phyloP scores from a whole-genome alignment of 805 yeast species.

The Ogataea angusta region DNA sequence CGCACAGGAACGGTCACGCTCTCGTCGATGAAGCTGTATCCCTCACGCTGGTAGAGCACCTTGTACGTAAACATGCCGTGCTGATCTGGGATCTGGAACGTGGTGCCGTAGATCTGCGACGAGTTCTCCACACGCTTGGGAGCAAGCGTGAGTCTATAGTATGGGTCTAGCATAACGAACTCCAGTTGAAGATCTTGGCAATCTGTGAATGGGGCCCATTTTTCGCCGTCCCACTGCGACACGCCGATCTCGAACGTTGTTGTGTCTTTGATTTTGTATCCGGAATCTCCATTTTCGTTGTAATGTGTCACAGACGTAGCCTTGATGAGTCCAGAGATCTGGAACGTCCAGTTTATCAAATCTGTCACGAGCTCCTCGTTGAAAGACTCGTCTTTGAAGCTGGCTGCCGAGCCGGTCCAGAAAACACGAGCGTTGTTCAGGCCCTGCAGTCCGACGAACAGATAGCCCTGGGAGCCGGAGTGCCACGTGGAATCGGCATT shows the following conservation, averaged over 20 bases:
- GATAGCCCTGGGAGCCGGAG: conserved; percentile 72
- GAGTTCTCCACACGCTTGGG: conserved; percentile 37
- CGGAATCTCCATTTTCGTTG: conserved; percentile 35
- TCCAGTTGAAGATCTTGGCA: conserved; percentile 73
- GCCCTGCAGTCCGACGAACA: conserved; percentile 78
- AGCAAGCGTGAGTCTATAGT: conserved; percentile 70
- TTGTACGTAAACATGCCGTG: conserved; percentile 93
- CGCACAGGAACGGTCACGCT: conserved; percentile 76
- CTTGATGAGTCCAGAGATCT: conserved; percentile 60
- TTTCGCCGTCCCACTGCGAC: conserved; percentile 42
- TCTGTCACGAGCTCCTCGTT: conserved; percentile 40
- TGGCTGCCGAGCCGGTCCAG: conserved; percentile 73
- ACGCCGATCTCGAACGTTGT: conserved; percentile 53
- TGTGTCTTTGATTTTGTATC: conserved; percentile 74
- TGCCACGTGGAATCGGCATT: conserved; percentile 59
- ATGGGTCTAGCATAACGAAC: conserved; percentile 90
- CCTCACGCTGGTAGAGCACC: conserved; percentile 74
- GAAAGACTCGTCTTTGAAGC: conserved; percentile 43
- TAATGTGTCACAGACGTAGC: conserved; percentile 52
- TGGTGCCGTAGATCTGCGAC: conserved; percentile 49
- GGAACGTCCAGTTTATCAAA: conserved; percentile 69
- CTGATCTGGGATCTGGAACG: conserved; percentile 84
- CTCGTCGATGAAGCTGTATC: conserved; percentile 65
- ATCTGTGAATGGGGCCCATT: conserved; percentile 65
- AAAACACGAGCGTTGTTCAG: conserved; percentile 70